phyloP scores from a whole-genome alignment of 2,329 filamentous ascomycete species.

The Madurella fahalii region DNA sequence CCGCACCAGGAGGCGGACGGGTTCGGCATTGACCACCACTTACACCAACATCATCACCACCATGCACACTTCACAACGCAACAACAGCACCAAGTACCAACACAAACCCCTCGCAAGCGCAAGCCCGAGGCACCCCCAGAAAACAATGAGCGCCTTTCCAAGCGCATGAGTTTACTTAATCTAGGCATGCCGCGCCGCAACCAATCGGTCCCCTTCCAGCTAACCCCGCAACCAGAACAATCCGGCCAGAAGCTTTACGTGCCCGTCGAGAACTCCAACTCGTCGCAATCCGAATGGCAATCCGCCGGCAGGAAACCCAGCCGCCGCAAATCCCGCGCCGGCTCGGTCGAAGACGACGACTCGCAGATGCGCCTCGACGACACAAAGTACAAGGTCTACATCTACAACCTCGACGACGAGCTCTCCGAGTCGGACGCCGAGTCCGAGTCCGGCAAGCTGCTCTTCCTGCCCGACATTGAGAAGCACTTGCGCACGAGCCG shows the following conservation, averaged over 20 bases:
- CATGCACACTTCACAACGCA: conserved; percentile 12
- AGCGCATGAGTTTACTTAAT: conserved; percentile 77
- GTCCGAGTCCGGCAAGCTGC: conserved; percentile 56
- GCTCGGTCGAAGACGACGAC: conserved; percentile 46
- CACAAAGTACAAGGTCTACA: conserved; percentile 81
- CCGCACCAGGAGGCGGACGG: conserved; percentile 20
- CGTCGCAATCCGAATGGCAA: not conserved
- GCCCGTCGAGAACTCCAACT: conserved; percentile 51
- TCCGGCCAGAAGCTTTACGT: conserved; percentile 63
- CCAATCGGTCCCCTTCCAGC: conserved; percentile 15
- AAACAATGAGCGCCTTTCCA: conserved; percentile 71
- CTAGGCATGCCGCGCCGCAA: conserved; percentile 54
- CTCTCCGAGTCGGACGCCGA: conserved; percentile 59
- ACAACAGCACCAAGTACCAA: not conserved
- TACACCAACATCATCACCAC: conserved; percentile 13
- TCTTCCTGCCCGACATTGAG: conserved; percentile 83
- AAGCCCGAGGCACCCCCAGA: conserved; percentile 54
- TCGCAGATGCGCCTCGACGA: conserved; percentile 77
- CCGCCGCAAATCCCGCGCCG: not conserved
- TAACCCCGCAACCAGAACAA: conserved; percentile 45
- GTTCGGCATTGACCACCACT: conserved; percentile 20
- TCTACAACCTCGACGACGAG: conserved; percentile 86
- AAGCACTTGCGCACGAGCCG: conserved; percentile 72
- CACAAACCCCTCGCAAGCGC: conserved; percentile 45
- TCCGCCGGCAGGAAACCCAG: conserved; percentile 12